Evolutionary conservation across 2,329 filamentous ascomycete species (phyloP).

Genomic region (Colletotrichum cereale): DNA sequence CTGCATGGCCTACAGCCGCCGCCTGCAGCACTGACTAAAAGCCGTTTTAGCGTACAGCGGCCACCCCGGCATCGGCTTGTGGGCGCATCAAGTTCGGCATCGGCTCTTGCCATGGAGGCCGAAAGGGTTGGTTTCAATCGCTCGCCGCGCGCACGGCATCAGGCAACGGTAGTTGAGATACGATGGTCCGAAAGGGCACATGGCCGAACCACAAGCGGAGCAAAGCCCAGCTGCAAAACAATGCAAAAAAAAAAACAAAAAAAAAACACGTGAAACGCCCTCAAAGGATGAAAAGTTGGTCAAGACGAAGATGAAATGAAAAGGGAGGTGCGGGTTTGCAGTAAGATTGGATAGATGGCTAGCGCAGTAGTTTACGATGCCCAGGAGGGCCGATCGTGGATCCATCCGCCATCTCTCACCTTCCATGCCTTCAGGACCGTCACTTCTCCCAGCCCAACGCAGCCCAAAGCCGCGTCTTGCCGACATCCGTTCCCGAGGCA

Average conservation of each 20-base stretch:
- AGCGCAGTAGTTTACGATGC: background rate
- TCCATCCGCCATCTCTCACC: background rate
- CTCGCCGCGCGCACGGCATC: background rate
- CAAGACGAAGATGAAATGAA: background rate
- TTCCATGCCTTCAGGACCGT: background rate
- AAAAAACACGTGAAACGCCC: too few relatives aligned
- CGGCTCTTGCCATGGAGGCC: constrained; percentile 3
- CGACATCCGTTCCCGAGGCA: constrained; percentile 21
- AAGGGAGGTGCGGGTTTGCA: background rate
- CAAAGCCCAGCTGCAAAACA: background rate
- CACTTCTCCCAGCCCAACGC: constrained; percentile 25
- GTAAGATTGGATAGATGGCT: constrained; percentile 9
- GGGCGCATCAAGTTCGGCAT: constrained; percentile 15
- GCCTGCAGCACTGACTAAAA: constrained; percentile 25
- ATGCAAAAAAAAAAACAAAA: background rate
- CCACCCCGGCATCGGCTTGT: constrained; percentile 22
- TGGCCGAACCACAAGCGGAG: background rate
- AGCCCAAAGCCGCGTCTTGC: constrained; percentile 39
- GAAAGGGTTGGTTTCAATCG: background rate
- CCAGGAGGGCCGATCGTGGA: constrained; percentile 22
- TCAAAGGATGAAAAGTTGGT: background rate
- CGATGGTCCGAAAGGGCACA: background rate
- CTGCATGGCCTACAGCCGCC: background rate
- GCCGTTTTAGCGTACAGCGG: constrained; percentile 15
- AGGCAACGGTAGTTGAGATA: background rate